Base-by-base conservation (phyloP, 2,329 filamentous ascomycete genomes). In the Ophiostoma ulmi region DNA sequence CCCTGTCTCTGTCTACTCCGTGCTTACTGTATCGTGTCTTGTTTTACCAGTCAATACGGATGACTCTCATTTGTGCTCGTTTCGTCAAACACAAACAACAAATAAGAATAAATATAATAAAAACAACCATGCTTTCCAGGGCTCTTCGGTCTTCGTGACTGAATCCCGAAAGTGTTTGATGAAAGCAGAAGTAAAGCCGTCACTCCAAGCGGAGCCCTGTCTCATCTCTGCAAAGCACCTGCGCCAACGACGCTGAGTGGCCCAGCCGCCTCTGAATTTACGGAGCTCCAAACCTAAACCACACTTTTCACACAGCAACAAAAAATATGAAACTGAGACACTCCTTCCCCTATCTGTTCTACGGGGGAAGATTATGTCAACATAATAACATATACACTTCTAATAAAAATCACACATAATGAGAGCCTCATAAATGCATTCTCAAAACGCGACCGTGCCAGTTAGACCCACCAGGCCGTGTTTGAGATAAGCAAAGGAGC, bases 381-480 rank as follows among this genome's bases (percentile, higher is more conserved):
- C n/a, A 31, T 31, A 58, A 14, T 26, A 58, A 31, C 31, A 31
- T 31, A 31, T 31, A 31, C 2, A 31, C 31, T 31, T 4, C 3
- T 31, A 31, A 4, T 31, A 31, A 31, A 31, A 44, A 44, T 17
- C 22, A 58, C 13, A 3, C 11, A 22, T 22, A 26, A 26, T 58
- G 22, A 55, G 52, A 58, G 52, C 52, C n/a, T 35, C n/a, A 38
- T 61, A 63, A 41, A 52, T 44, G 64, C 69, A 71, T 71, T 69
- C 72, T 63, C 71, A 66, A 70, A 74, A 72, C 72, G 58, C 68
- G 68, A 70, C 73, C 70, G 70, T 72, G 72, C 72, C 69, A 69
- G 70, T 65, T 17, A 44, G 70, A 71, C 73, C 73, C 72, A 71
- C 69, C 17, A 13, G 58, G 63, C 35, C 39, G 20, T 20, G 70